Evolutionary conservation across 225 moss, liverwort and hornwort genomes (phyloP).

Genomic region (Antitrichia curtipendula): DNA sequence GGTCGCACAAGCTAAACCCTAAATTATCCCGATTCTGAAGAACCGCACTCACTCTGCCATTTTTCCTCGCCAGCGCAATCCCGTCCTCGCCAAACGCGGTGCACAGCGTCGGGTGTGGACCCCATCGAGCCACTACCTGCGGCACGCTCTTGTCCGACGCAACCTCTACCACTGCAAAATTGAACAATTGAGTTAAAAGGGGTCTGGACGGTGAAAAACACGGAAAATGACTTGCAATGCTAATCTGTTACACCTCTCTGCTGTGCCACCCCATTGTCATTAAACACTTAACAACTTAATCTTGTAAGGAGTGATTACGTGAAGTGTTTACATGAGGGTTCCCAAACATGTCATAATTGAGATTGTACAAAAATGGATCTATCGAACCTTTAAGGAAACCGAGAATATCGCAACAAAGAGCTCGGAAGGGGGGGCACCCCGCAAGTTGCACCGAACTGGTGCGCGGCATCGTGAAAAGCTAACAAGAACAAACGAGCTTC

Average conservation of each 20-base stretch:
- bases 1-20: neutral
- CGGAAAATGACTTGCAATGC: neutral
- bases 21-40: neutral
- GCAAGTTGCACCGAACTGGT: too few species aligned
- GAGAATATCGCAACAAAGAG: too few species aligned
- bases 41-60: conserved; percentile 45
- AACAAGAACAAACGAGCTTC: too few species aligned
- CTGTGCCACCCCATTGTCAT: neutral
- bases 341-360: too few species aligned
- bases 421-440: too few species aligned
- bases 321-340: neutral
- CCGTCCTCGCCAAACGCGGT: conserved; percentile 23
- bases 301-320: neutral
- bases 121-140: conserved; percentile 80
- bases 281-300: neutral
- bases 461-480: too few species aligned
- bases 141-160: conserved; percentile 44
- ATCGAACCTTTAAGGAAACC: too few species aligned
- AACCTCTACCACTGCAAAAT: conserved; percentile 53
- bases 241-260: neutral
- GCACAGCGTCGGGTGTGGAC: conserved; percentile 31
- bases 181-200: neutral
- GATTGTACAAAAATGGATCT: too few species aligned
- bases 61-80: conserved; percentile 71
- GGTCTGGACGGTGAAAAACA: neutral